These are phyloP conservation scores for Lipomyces kockii DNA, from an alignment of 805 yeast genomes.

Conservation along the genomic window DNA sequence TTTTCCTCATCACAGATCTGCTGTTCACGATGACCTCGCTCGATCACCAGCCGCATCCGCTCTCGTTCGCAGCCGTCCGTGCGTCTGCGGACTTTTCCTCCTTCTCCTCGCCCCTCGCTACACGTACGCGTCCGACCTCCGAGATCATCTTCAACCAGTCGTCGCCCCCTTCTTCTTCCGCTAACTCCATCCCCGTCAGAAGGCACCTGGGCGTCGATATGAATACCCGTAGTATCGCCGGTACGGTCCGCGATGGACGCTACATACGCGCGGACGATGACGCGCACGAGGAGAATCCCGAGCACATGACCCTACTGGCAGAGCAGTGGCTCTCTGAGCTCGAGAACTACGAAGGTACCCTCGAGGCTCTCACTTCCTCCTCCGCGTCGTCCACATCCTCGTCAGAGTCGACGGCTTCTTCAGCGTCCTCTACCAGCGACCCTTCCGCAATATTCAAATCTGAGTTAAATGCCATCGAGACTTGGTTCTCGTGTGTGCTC, in stretches of 20 bases:
- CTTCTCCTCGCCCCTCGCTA: conserved; percentile 20
- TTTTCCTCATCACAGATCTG: conserved; percentile 31
- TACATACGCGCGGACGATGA: conserved; percentile 5
- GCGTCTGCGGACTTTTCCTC: conserved; percentile 14
- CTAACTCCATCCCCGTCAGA: background rate
- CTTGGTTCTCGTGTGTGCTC: conserved; percentile 48
- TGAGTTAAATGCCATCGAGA: conserved; percentile 47
- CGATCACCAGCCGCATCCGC: conserved; percentile 7
- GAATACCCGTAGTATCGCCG: background rate
- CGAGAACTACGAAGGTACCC: conserved; percentile 42
- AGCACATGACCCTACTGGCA: conserved; percentile 33
- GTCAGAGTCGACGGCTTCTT: conserved; percentile 24
- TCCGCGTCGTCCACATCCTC: conserved; percentile 26
- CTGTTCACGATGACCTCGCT: conserved; percentile 30
- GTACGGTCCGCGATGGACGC: background rate
- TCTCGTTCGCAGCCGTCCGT: conserved; percentile 12
- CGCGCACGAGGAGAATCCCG: conserved; percentile 8
- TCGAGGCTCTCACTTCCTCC: conserved; percentile 43
- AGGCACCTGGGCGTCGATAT: conserved; percentile 14
- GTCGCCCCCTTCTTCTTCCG: background rate
- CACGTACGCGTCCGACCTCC: conserved; percentile 20
- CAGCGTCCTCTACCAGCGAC: conserved; percentile 41
- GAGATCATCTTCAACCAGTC: conserved; percentile 14
- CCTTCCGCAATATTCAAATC: conserved; percentile 39
- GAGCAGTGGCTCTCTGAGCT: conserved; percentile 46